Base-by-base conservation (phyloP, 2,329 filamentous ascomycete genomes). In the Alternaria tenuissima region DNA sequence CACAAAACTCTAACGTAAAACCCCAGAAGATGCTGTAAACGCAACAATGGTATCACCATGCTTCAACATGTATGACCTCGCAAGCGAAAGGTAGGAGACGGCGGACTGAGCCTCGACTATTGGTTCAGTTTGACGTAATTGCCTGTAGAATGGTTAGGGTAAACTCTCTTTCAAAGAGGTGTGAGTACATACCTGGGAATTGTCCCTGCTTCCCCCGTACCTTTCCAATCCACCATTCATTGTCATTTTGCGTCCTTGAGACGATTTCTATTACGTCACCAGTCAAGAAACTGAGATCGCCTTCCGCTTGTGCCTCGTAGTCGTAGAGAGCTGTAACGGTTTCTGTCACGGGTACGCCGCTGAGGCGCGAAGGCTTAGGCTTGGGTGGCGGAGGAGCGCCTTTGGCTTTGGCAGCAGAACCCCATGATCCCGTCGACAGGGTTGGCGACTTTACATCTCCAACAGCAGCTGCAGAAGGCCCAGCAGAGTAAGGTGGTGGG, bases 221-320 rank as follows among this genome's bases (percentile, higher is more conserved):
- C 76, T 88, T 91, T 38, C 95, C 95, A 8, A 86, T 89, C 95
- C 95, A 99, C 95, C 95, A 99, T 79, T 99, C 95, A 70, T 99
- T 98, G 52, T 92, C 89, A 72, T 97, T 97, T 64, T 87, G 85
- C n/a, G 93, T 96, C 68, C 92, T 86, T 61, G 85, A 86, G 3
- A 95, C 78, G 69, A 99, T 94, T 78, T 98, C 94, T 72, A 99
- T 98, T 5, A 91, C 82, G 63, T 99, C 95, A 5, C 94, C 94
- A 0, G 92, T 88, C 18, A 86, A 86, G 81, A 99, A 99, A 72
- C 92, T 96, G 64, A 99, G 82, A 76, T 99, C 95, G 3, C 94
- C 94, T 65, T 96, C 93, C 1, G 94, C 94, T 77, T 98, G 94
- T 6, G 95, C 95, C 63, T 96, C 92, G 74, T 96, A 99, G 75